These are phyloP conservation scores for Phytopythium helicoides DNA, from an alignment of 352 stramenopile species.

Conservation along the genomic window DNA sequence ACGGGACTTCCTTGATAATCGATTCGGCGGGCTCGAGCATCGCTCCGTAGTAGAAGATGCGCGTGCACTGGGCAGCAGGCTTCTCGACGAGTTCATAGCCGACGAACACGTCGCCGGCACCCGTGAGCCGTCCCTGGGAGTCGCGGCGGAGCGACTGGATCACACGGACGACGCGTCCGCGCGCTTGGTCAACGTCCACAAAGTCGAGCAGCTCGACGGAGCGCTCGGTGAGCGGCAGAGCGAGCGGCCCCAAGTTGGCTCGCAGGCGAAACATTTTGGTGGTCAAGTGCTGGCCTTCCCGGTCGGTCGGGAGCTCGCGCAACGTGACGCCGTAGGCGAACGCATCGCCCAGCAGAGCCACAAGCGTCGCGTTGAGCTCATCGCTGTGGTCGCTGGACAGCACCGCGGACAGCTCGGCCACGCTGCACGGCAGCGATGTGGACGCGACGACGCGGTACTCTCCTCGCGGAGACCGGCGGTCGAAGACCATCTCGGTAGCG, in stretches of 20 bases:
- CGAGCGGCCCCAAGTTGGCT: conserved; percentile 5
- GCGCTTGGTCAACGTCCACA: conserved; percentile 22
- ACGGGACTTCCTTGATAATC: conserved; percentile 11
- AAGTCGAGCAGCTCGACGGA: conserved; percentile 33
- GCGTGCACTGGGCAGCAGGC: conserved; percentile 18
- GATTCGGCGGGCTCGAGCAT: conserved; percentile 9
- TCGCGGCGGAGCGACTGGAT: conserved; percentile 23
- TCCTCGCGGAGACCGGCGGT: conserved; percentile 13
- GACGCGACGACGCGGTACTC: conserved; percentile 19
- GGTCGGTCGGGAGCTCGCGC: conserved; percentile 18
- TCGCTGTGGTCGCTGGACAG: conserved; percentile 30
- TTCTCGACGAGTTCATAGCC: conserved; percentile 26
- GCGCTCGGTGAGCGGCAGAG: conserved; percentile 22
- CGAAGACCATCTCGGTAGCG: conserved; percentile 20
- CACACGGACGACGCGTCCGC: conserved; percentile 18
- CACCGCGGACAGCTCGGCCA: conserved; percentile 23
- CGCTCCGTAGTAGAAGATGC: conserved; percentile 32
- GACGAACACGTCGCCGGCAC: conserved; percentile 21
- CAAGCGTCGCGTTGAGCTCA: conserved; percentile 38
- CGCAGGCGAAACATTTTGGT: conserved; percentile 30
- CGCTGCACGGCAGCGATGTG: conserved; percentile 24
- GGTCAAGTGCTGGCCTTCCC: conserved; percentile 13
- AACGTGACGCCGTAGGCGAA: conserved; percentile 36
- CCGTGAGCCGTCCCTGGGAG: conserved; percentile 16
- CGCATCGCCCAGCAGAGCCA: conserved; percentile 25